Percentiles rank a stretch among this genome's conserved stretches.
Evolutionary conservation across 2,329 filamentous ascomycete species (phyloP).

Genomic region (Penicillium sp.): DNA sequence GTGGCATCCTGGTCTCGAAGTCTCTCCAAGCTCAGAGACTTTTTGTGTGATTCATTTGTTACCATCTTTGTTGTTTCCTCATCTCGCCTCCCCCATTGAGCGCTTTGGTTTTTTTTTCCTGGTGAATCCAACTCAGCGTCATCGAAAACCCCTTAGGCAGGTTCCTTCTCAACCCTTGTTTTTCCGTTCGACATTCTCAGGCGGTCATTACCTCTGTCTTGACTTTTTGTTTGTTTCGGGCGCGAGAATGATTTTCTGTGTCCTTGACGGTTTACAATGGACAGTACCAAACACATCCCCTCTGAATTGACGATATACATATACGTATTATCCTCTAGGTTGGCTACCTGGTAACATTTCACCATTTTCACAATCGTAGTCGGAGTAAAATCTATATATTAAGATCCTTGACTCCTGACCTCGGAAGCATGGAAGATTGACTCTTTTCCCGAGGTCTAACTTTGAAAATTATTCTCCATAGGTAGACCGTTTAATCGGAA

Average conservation of each 20-base stretch:
- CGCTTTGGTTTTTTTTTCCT: conserved; percentile 32
- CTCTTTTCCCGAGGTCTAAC: neutral
- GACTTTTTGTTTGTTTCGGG: conserved; percentile 9
- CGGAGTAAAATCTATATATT: too few species aligned
- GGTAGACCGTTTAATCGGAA: neutral
- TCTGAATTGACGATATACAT: neutral
- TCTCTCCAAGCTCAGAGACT: conserved; percentile 16
- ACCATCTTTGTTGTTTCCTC: conserved; percentile 12
- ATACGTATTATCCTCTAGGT: neutral
- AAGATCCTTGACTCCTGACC: neutral
- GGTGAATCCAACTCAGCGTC: conserved; percentile 25
- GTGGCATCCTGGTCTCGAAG: conserved; percentile 24
- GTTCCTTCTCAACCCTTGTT: conserved; percentile 26
- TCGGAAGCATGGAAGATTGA: neutral
- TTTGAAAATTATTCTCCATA: too few species aligned
- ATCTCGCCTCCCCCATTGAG: conserved; percentile 27
- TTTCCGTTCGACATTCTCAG: conserved; percentile 17
- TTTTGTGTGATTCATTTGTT: conserved; percentile 11
- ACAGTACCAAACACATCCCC: conserved; percentile 16
- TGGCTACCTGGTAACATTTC: neutral
- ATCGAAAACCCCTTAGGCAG: conserved; percentile 34
- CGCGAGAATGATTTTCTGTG: conserved; percentile 15
- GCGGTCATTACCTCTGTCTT: conserved; percentile 20
- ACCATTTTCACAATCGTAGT: neutral
- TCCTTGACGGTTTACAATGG: conserved; percentile 17